These are phyloP conservation scores for Trichosporon sp. DNA, from an alignment of 1,284 basidiomycete genomes.

Conservation along the genomic window DNA sequence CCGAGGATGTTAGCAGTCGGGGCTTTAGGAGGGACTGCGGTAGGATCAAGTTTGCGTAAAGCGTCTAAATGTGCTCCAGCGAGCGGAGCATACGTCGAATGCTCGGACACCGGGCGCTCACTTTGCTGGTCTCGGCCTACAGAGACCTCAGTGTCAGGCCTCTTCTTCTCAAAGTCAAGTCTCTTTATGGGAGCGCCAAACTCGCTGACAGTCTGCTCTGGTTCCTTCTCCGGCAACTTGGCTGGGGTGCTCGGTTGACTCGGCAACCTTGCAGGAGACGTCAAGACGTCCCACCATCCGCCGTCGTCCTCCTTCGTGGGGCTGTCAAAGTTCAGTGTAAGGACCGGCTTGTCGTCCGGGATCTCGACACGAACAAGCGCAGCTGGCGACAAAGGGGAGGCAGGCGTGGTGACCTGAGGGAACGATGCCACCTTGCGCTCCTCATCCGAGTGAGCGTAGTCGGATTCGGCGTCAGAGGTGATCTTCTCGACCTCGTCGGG, in stretches of 20 bases:
- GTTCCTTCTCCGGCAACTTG: background rate
- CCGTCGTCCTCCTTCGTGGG: background rate
- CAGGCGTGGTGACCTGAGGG: background rate
- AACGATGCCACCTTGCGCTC: slow-evolving; percentile 2
- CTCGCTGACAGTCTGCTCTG: background rate
- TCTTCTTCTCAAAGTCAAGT: background rate
- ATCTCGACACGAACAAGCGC: background rate
- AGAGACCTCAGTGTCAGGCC: background rate
- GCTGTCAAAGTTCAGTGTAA: background rate
- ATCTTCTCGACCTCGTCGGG: slow-evolving; percentile 11
- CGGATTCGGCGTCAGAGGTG: slow-evolving; percentile 6
- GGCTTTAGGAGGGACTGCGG: background rate
- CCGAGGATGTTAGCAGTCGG: background rate
- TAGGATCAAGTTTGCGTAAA: background rate
- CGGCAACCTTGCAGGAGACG: background rate
- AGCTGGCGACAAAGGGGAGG: background rate
- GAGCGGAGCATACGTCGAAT: background rate
- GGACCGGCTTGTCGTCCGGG: background rate
- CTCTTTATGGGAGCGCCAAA: background rate
- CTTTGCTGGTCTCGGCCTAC: too few relatives aligned
- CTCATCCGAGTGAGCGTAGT: slow-evolving; percentile 7
- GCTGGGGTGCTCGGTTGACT: background rate
- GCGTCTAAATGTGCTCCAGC: background rate
- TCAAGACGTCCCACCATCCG: slow-evolving; percentile 17
- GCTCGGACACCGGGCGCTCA: background rate